These are phyloP conservation scores for Monilinia aucupariae DNA, from an alignment of 2,329 filamentous ascomycete genomes.

Conservation along the genomic window DNA sequence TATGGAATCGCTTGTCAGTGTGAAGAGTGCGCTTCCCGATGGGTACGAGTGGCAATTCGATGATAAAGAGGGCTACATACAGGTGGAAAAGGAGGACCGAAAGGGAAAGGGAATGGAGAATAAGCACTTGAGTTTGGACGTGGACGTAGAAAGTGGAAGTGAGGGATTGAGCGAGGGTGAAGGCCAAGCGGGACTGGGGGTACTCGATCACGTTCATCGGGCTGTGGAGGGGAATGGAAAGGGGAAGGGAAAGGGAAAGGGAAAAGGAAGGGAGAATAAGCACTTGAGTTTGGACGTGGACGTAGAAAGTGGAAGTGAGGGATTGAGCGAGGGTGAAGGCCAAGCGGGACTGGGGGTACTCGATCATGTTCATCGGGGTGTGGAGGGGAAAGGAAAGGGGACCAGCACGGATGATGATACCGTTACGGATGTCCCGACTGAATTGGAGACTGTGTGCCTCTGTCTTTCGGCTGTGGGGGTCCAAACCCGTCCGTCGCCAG, in stretches of 20 bases:
- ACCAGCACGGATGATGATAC: neutral
- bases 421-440: neutral
- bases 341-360: neutral
- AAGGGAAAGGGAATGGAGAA: neutral
- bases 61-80: neutral
- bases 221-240: neutral
- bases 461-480: conserved; percentile 1
- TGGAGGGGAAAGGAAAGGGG: neutral
- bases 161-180: neutral
- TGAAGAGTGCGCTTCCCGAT: neutral
- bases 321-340: neutral
- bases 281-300: no score
- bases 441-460: neutral
- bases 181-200: neutral
- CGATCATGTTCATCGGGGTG: neutral
- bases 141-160: neutral
- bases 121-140: no score
- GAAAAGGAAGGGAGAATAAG: neutral
- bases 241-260: neutral
- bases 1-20: conserved; percentile 3
- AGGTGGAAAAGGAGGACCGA: neutral
- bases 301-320: neutral
- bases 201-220: neutral
- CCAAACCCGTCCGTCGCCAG: neutral
- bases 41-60: neutral